Percentiles rank a stretch among this genome's conserved stretches.
Evolutionary conservation across 75 land plant species (phyloP).

Genomic region (Sequoia sempervirens): DNA sequence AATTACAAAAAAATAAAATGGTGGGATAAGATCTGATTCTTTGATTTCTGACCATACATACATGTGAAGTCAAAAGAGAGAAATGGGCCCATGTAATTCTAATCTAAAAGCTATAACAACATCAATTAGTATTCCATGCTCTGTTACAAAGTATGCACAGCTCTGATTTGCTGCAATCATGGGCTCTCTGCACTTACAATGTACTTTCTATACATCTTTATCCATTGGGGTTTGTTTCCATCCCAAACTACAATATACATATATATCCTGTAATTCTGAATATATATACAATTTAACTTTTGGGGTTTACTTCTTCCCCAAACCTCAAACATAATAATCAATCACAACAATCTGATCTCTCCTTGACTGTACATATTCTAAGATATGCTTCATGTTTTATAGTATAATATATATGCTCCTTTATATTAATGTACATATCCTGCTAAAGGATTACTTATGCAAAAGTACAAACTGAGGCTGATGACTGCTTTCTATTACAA

Average conservation of each 20-base stretch:
- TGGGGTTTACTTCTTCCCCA: neutral
- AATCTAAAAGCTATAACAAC: constrained; percentile 6
- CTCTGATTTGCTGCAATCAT: neutral
- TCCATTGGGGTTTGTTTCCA: neutral
- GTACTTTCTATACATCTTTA: constrained; percentile 6
- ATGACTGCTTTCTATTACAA: neutral
- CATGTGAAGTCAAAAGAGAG: neutral
- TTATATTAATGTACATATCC: neutral
- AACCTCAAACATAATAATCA: neutral
- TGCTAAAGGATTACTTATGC: neutral
- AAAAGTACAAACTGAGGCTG: neutral
- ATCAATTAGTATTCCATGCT: constrained; percentile 5
- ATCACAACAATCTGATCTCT: neutral
- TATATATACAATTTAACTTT: neutral
- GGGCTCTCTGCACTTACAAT: neutral
- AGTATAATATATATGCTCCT: neutral
- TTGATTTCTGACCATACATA: neutral
- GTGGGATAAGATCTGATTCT: neutral
- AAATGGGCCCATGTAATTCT: neutral
- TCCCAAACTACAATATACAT: neutral
- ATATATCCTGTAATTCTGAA: neutral
- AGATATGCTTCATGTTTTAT: neutral
- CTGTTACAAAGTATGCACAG: constrained; percentile 3
- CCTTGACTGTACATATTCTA: neutral
- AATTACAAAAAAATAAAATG: neutral